Base-by-base conservation (phyloP, 345 rosid genomes). In the Kernera saxatilis region DNA sequence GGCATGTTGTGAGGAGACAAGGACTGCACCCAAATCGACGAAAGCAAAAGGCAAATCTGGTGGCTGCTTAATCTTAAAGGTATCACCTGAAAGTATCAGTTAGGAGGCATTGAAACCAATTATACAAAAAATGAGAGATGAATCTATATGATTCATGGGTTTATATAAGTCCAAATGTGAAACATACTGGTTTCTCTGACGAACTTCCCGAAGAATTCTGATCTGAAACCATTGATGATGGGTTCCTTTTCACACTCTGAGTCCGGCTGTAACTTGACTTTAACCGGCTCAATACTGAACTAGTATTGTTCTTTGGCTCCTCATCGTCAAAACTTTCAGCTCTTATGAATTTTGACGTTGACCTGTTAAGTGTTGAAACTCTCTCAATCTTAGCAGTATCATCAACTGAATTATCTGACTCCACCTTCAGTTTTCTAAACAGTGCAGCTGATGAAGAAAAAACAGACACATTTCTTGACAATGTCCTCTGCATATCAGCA, bases 361-460 rank as follows among this genome's bases (percentile, higher is more conserved):
- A 39, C 60, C 86, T 77, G 22, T 61, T 77, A 46, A 80, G 80
- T 53, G 80, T 76, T 22, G 87, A 81, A 48, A 77, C 66, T 54
- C 75, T 79, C 53, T 79, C 79, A 1, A 48, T 56, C 72, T 70
- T 80, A 56, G 72, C 74, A 55, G 23, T 51, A 57, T 78, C 81
- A 53, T 77, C 79, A 29, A 55, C 77, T 8, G 84, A 14, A 15
- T 60, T 67, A 70, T 80, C 74, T 3, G 79, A 61, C 55, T 86
- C 84, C 74, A 49, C 9, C 45, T 78, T 75, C 73, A 85, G 61
- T 77, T 88, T 86, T 48, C 81, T 78, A 50, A 88, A 84, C 22
- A 86, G 79, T 68, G 90, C 92, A 80, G 89, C 89, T 27, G 91
- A 88, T 58, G 89, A 86, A 52, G 91, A 86, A 77, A 88, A 86